These are phyloP conservation scores for Pseudopithomyces chartarum DNA, from an alignment of 2,329 filamentous ascomycete genomes.

Conservation along the genomic window DNA sequence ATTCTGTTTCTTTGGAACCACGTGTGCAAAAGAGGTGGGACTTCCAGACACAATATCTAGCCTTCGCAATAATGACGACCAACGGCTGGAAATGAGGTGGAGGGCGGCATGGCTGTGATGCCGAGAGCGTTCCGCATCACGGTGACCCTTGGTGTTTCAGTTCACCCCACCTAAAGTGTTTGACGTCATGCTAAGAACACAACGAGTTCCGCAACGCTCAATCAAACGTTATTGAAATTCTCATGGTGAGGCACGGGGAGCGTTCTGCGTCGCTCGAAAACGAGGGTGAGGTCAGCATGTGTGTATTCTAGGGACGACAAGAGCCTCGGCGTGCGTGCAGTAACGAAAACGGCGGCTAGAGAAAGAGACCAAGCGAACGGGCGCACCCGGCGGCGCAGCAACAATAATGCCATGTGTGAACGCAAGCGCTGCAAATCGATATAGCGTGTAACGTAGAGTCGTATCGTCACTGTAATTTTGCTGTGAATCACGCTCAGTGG, in stretches of 20 bases:
- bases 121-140: background rate
- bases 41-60: background rate
- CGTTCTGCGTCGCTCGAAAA: background rate
- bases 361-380: background rate
- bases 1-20: background rate
- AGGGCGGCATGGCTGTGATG: background rate
- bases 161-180: background rate
- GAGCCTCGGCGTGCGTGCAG: slow-evolving; percentile 1
- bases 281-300: background rate
- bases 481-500: background rate
- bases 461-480: background rate
- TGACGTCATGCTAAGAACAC: background rate
- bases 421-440: background rate
- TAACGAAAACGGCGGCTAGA: background rate
- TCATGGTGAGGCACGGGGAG: background rate
- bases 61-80: background rate
- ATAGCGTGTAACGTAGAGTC: background rate
- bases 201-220: no score
- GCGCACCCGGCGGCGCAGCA: slow-evolving; percentile 3
- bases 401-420: background rate
- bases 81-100: background rate
- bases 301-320: background rate
- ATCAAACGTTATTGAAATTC: background rate
- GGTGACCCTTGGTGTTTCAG: background rate
- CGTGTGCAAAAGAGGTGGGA: background rate